Percentiles rank a stretch among this genome's conserved stretches.
phyloP scores from a whole-genome alignment of 495 filamentous ascomycete genomes.

The Neurospora tetraspora region DNA sequence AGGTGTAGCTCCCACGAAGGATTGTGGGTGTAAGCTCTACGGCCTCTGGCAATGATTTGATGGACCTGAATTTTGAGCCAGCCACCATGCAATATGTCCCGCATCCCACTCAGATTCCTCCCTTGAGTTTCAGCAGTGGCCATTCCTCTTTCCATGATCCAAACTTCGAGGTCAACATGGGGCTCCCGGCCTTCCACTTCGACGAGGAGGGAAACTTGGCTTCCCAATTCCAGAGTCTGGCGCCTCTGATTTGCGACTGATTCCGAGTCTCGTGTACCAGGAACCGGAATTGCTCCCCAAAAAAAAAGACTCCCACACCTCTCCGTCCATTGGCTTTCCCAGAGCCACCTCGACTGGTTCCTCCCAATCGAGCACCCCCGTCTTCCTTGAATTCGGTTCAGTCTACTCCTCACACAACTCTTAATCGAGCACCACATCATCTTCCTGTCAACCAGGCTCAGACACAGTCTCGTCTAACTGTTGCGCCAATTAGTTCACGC shows the following conservation, averaged over 20 bases:
- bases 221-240: constrained; percentile 16
- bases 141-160: constrained; percentile 50
- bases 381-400: not conserved
- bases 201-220: constrained; percentile 47
- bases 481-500: not conserved
- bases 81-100: not conserved
- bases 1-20: not conserved
- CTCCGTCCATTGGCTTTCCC: not conserved
- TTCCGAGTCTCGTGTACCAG: not conserved
- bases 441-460: not conserved
- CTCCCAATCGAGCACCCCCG: not conserved
- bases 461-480: not conserved
- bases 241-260: not conserved
- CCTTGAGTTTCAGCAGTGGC: not conserved
- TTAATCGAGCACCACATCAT: not conserved
- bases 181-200: constrained; percentile 18
- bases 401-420: not conserved
- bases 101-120: not conserved
- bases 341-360: not conserved
- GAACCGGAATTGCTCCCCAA: not conserved
- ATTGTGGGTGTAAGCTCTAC: not conserved
- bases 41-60: not conserved
- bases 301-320: not conserved
- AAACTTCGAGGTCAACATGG: constrained; percentile 46
- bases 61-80: not conserved